Conservation (phyloP, 2,329 filamentous ascomycete genomes). For the Sporothrix mexicana region DNA sequence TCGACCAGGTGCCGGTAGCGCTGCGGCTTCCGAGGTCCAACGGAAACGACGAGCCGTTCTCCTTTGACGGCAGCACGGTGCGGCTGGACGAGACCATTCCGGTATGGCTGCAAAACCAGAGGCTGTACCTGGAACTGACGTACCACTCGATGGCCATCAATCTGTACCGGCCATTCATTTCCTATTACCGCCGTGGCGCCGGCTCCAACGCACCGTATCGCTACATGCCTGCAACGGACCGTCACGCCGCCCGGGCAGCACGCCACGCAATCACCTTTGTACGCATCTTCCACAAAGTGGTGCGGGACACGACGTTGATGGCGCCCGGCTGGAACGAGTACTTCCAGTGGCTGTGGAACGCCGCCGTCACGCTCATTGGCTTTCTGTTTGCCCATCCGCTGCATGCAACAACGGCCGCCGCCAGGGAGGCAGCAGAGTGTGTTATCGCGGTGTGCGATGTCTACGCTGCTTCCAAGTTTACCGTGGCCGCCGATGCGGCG, state of each 20-base stretch:
- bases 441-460: slow-evolving; percentile 47
- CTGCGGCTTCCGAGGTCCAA: not conserved
- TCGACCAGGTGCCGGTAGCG: slow-evolving; percentile 1
- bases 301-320: slow-evolving; percentile 44
- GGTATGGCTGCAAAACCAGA: slow-evolving; percentile 51
- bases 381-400: slow-evolving; percentile 49
- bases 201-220: not conserved
- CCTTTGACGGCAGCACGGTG: slow-evolving; percentile 11
- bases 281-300: slow-evolving; percentile 47
- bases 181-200: slow-evolving; percentile 40
- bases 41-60: not conserved
- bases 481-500: slow-evolving; percentile 45
- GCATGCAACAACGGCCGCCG: slow-evolving; percentile 41
- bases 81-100: slow-evolving; percentile 40
- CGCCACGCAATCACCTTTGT: slow-evolving; percentile 48
- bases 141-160: slow-evolving; percentile 49
- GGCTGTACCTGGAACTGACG: slow-evolving; percentile 49
- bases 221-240: slow-evolving; percentile 40
- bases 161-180: slow-evolving; percentile 50
- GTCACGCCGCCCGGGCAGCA: slow-evolving; percentile 42
- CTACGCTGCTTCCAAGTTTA: slow-evolving; percentile 44
- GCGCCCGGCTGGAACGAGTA: slow-evolving; percentile 47
- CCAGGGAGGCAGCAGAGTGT: slow-evolving; percentile 45
- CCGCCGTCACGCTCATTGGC: slow-evolving; percentile 49
- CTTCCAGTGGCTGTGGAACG: slow-evolving; percentile 53